Evolutionary conservation across 129 eudicot genomes (phyloP), one percentile per base, ranked within the genome.

Genomic region (Dittrichia graveolens): DNA sequence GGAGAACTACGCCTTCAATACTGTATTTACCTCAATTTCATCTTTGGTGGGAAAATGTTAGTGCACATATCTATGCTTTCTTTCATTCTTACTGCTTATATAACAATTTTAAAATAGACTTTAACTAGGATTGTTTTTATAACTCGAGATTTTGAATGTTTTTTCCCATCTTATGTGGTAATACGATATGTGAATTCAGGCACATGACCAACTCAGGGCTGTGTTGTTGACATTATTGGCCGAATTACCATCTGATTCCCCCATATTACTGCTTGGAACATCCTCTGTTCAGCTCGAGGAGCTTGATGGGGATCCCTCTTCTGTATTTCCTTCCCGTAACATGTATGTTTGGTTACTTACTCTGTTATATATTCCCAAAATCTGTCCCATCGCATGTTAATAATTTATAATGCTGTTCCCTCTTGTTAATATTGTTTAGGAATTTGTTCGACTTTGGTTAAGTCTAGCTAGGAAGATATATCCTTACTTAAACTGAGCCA

Each of bases 21-120:
- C 96, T 94, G 63, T 95, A 95, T 79, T 61, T 90, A 83, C 99
- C 99, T 61, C 96, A 95, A 13, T 95, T 88, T 76, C 83, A 91
- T 81, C 96, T 86, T 73, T 90, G 99, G 99, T 88, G 96, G 96
- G 97, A 91, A 75, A 95, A 89, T 84, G 99, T 94, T 75, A 77
- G 91, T 72, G 69, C 69, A 24, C 77, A 39, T 58, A 31, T 73
- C 41, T 61, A 50, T 35, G 54, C 60, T 31, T 19, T 69, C 37
- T 59, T 59, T 59, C 45, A 44, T 54, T 75, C 7, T 52, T 43
- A 62, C 49, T 78, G 59, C 59, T 75, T 42, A 78, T 54, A 70
- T 38, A 41, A 8, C 15, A 34, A 53, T 40, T 56, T 45, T 41
- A 5, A 31, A 16, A 67, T 47, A 18, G 8, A 59, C 2, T 5